Conservation (phyloP, 2,329 filamentous ascomycete genomes). For the Talaromyces verruculosus region DNA sequence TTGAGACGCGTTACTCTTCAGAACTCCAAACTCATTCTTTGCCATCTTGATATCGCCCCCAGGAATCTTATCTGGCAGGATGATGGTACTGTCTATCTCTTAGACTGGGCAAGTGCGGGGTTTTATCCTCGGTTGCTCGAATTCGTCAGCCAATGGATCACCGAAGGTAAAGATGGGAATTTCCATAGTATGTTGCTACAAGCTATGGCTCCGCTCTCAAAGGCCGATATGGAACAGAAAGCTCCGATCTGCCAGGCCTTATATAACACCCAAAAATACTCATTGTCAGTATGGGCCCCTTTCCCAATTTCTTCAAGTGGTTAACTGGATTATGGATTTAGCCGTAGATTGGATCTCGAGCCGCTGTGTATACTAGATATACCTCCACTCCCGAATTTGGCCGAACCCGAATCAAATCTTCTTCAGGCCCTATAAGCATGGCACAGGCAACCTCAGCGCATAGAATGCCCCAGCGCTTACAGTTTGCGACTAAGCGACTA, state of each 20-base stretch:
- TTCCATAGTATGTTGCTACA: slow-evolving; percentile 7
- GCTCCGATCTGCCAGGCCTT: slow-evolving; percentile 12
- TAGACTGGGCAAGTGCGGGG: slow-evolving; percentile 29
- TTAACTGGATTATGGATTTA: slow-evolving; percentile 7
- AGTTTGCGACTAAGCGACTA: no score
- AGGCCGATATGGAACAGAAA: slow-evolving; percentile 14
- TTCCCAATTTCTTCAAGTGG: not conserved
- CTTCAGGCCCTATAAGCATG: no score
- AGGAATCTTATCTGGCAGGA: slow-evolving; percentile 27
- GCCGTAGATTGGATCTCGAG: not conserved
- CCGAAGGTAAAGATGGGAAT: slow-evolving; percentile 16
- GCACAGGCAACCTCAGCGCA: no score
- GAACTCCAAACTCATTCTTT: not conserved
- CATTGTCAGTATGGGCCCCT: slow-evolving; percentile 11
- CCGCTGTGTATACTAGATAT: slow-evolving; percentile 2
- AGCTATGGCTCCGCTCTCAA: slow-evolving; percentile 7
- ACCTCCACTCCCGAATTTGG: slow-evolving; percentile 7
- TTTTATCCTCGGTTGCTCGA: slow-evolving; percentile 30
- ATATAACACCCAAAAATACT: slow-evolving; percentile 8
- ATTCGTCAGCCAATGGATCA: slow-evolving; percentile 22
- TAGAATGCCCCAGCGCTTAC: no score
- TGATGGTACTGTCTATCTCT: slow-evolving; percentile 27
- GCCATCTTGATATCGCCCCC: slow-evolving; percentile 24
- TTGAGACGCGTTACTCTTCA: not conserved
- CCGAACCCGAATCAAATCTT: slow-evolving; percentile 1